A percentile compares a stretch with the other conserved stretches of the same genome.
These are phyloP conservation scores for Microstroma glucosiphilum DNA, from an alignment of 1,284 basidiomycete genomes.

Conservation along the genomic window DNA sequence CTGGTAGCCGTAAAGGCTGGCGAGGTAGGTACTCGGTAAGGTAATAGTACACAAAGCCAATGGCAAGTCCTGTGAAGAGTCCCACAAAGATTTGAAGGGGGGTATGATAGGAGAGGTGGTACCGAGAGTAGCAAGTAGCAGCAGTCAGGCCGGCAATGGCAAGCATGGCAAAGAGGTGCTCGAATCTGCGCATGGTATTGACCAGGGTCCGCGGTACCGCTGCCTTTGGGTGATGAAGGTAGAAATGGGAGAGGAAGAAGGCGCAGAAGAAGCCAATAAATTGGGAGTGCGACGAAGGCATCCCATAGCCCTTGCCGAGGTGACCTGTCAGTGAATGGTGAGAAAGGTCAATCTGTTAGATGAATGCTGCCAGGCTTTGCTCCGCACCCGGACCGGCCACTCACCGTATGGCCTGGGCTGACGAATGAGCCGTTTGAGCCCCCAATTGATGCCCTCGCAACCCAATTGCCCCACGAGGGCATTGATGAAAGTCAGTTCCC, in stretches of 20 bases:
- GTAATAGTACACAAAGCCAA: slow-evolving; percentile 61
- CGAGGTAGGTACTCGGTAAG: slow-evolving; percentile 61
- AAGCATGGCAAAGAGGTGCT: slow-evolving; percentile 54
- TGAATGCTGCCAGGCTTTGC: slow-evolving; percentile 9
- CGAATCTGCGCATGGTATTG: slow-evolving; percentile 24
- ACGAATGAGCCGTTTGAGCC: slow-evolving; percentile 65
- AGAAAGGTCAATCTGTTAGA: not conserved
- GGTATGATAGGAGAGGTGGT: slow-evolving; percentile 69
- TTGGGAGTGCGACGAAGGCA: slow-evolving; percentile 80
- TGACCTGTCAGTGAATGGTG: slow-evolving; percentile 54
- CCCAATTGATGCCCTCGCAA: slow-evolving; percentile 67
- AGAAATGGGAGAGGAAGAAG: slow-evolving; percentile 68
- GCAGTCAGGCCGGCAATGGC: slow-evolving; percentile 59
- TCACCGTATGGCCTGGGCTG: slow-evolving; percentile 65
- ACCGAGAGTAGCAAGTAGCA: slow-evolving; percentile 69
- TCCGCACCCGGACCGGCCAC: slow-evolving; percentile 26
- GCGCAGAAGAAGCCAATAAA: slow-evolving; percentile 79
- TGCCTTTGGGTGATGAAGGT: slow-evolving; percentile 63
- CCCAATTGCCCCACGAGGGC: slow-evolving; percentile 75
- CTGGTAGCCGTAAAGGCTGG: slow-evolving; percentile 20
- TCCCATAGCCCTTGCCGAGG: slow-evolving; percentile 71
- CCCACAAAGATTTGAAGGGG: slow-evolving; percentile 68
- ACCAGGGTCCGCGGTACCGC: slow-evolving; percentile 51
- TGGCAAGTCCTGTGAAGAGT: slow-evolving; percentile 60
- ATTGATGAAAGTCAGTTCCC: slow-evolving; percentile 68